These are phyloP conservation scores for Trifolium pratense DNA, from an alignment of 306 rosid species.

Conservation along the genomic window DNA sequence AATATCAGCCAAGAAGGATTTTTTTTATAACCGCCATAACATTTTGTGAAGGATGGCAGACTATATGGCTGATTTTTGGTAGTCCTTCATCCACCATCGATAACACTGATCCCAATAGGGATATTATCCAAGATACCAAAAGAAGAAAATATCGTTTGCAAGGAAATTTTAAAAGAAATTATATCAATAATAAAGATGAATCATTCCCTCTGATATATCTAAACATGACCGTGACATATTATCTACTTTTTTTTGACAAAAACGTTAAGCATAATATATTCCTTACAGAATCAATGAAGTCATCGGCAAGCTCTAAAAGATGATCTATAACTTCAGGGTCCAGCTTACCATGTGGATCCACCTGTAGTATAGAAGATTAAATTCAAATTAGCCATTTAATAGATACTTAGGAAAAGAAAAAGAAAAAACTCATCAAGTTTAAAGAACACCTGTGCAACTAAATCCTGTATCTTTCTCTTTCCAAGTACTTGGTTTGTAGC, in stretches of 20 bases:
- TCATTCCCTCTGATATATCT: constrained; percentile 7
- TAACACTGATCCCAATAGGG: background rate
- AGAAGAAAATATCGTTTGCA: background rate
- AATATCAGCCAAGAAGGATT: background rate
- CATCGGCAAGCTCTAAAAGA: constrained; percentile 96
- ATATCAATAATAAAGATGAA: constrained; percentile 7
- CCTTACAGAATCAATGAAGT: constrained; percentile 92
- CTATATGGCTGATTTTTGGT: background rate
- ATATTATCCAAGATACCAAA: constrained; percentile 12
- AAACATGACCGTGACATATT: background rate
- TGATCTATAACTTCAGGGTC: constrained; percentile 89
- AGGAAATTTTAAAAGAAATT: constrained; percentile 14
- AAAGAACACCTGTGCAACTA: constrained; percentile 86
- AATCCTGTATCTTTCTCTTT: constrained; percentile 96
- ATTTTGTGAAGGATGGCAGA: background rate
- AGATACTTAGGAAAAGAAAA: constrained; percentile 7
- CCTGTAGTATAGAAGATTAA: constrained; percentile 54
- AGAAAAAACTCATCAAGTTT: background rate
- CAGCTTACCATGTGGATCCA: constrained; percentile 86
- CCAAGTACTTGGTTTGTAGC: constrained; percentile 98
- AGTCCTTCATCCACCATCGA: background rate
- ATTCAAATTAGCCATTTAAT: constrained; percentile 38
- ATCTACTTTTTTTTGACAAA: background rate
- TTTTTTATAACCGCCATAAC: too few relatives aligned
- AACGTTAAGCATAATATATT: constrained; percentile 19